phyloP scores from a whole-genome alignment of 2,329 filamentous ascomycete genomes.

The Stemphylium vesicarium region DNA sequence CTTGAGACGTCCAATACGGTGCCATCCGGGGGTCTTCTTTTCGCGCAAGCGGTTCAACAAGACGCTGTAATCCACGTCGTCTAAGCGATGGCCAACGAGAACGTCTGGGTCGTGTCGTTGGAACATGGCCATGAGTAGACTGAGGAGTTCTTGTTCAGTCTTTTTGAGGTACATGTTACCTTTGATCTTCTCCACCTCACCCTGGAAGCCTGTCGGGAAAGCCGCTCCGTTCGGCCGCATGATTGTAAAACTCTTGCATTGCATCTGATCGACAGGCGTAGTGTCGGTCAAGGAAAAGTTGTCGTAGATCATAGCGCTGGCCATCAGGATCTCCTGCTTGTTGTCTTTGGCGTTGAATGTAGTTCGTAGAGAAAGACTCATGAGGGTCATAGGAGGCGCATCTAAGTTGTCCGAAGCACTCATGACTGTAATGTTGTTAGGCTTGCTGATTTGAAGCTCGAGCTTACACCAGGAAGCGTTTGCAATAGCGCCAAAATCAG shows the following conservation, averaged over 20 bases:
- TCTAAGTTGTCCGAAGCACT: slow-evolving; percentile 82
- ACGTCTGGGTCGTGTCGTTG: slow-evolving; percentile 92
- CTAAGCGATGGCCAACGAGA: slow-evolving; percentile 91
- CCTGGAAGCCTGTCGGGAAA: slow-evolving; percentile 88
- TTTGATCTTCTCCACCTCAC: slow-evolving; percentile 73
- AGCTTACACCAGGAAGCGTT: slow-evolving; percentile 98
- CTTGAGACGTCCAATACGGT: slow-evolving; percentile 85
- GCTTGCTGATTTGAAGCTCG: slow-evolving; percentile 81
- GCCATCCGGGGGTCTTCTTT: slow-evolving; percentile 93
- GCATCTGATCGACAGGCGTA: slow-evolving; percentile 84
- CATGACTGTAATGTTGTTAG: slow-evolving; percentile 74
- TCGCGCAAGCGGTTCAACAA: slow-evolving; percentile 85
- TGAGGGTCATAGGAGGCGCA: slow-evolving; percentile 86
- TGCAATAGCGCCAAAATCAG: slow-evolving; percentile 81
- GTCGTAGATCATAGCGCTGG: slow-evolving; percentile 91
- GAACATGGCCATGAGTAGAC: slow-evolving; percentile 87
- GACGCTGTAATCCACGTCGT: slow-evolving; percentile 94
- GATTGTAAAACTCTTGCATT: slow-evolving; percentile 88
- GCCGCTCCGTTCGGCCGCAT: slow-evolving; percentile 78
- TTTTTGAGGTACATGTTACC: slow-evolving; percentile 82
- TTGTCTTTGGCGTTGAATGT: slow-evolving; percentile 90
- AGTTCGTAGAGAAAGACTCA: slow-evolving; percentile 90
- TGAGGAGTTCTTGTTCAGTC: slow-evolving; percentile 82
- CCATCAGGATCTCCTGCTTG: slow-evolving; percentile 92
- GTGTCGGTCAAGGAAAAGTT: slow-evolving; percentile 87